phyloP scores from a whole-genome alignment of 805 yeast genomes.

The Spathaspora passalidarum region DNA sequence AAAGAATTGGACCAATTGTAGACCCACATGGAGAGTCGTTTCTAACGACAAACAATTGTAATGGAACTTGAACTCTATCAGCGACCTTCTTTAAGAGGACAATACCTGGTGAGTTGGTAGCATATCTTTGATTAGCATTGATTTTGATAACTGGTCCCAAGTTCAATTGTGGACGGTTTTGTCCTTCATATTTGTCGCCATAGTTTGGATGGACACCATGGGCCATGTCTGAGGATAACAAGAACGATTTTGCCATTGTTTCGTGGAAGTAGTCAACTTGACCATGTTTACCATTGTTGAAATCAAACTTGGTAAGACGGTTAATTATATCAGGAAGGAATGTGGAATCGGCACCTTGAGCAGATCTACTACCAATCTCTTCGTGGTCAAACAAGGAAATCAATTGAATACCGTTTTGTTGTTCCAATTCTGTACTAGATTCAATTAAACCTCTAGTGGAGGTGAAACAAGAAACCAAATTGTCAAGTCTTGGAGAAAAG shows the following conservation, averaged over 20 bases:
- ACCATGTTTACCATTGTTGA: slow-evolving; percentile 15
- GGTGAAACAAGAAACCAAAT: slow-evolving; percentile 82
- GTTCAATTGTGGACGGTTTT: slow-evolving; percentile 79
- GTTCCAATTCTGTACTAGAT: slow-evolving; percentile 41
- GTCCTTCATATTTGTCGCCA: slow-evolving; percentile 65
- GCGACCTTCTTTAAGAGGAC: slow-evolving; percentile 75
- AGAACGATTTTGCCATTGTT: slow-evolving; percentile 73
- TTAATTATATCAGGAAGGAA: slow-evolving; percentile 76
- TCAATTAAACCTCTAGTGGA: slow-evolving; percentile 70
- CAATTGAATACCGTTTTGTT: slow-evolving; percentile 61
- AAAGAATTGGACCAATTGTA: slow-evolving; percentile 92
- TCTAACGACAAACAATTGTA: slow-evolving; percentile 89
- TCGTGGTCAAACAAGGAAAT: slow-evolving; percentile 92
- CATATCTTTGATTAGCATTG: slow-evolving; percentile 93
- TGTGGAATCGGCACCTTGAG: slow-evolving; percentile 95
- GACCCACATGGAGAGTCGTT: slow-evolving; percentile 95
- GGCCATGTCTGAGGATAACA: slow-evolving; percentile 92
- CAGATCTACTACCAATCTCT: slow-evolving; percentile 89
- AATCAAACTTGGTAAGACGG: slow-evolving; percentile 50
- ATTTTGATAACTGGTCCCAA: slow-evolving; percentile 90
- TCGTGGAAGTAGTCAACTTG: slow-evolving; percentile 40
- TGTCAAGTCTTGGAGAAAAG: slow-evolving; percentile 89
- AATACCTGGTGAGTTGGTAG: slow-evolving; percentile 89
- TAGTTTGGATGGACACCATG: slow-evolving; percentile 97
- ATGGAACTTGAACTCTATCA: slow-evolving; percentile 63